Base-by-base conservation (phyloP, 2,329 filamentous ascomycete species). In the Westerdykella ornata region DNA sequence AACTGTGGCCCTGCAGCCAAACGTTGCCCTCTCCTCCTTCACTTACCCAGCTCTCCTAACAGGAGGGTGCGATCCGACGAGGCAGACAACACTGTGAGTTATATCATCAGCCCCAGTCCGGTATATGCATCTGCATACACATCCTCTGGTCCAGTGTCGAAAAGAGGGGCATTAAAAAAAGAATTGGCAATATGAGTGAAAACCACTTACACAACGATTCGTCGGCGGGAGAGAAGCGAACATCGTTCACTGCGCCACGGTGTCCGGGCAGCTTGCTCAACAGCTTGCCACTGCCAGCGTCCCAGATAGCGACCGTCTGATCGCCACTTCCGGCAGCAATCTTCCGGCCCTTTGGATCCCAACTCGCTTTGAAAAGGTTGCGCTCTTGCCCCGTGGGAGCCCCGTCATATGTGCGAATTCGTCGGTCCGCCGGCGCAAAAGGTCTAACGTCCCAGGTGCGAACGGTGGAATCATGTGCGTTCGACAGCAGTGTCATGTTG, bases 401-500 rank as follows among this genome's bases (percentile, higher is more conserved):
- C n/a, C 92, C 92, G 55, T 97, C 90, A 63, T 92, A 95, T 0
- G 87, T 94, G 58, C 81, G 80, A 45, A 97, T 80, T 45, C 87
- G 82, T 50, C 92, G 77, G 62, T 96, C 85, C 1, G 84, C 81
- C 0, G 92, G 88, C 5, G 92, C 90, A 68, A 97, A 98, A 0
- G 92, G 90, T 52, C 90, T 78, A 39, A 98, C 85, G 62, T 98
- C 90, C 92, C 92, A 98, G 14, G 89, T 96, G 56, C 86, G 79
- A 29, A 89, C 92, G 0, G 90, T 95, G 15, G 85, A 88, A 66
- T 98, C 92, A 74, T 96, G 92, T 6, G 88, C 84, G 58, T 94
- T 92, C 2, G 90, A 97, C 3, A 96, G 72, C 3, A 98, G 75
- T 1, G 84, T 85, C 65, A 96, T 89, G 30, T 86, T 85, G 63